Base-by-base conservation (phyloP, 1,139 yeast species). In the Kluyveromyces sp. region DNA sequence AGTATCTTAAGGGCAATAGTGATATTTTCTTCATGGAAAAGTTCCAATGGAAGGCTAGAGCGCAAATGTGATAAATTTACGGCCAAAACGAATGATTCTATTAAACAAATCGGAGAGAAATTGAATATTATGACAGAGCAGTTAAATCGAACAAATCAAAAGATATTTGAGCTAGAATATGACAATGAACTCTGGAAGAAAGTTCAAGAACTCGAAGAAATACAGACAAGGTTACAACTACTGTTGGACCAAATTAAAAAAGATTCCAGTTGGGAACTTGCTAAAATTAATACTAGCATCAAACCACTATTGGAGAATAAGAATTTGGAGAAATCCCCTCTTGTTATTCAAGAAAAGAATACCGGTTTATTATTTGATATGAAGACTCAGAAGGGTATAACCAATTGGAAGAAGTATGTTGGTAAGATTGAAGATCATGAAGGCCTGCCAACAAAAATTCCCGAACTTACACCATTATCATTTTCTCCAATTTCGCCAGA, bases 331-430 rank as follows among this genome's bases (percentile, higher is more conserved):
- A 34, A 29, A n/a, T 34, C 39, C 7, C 43, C 43, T 3, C n/a
- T 41, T 7, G 38, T 41, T n/a, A 32, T 48, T 31, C 31, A 35
- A 27, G 33, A 44, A 3, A 43, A 45, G n/a, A 43, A 46, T 4
- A 47, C 37, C 28, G 50, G 47, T 3, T 32, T 46, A 3, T 36
- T 50, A 26, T 54, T 54, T 41, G 57, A 54, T 37, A 34, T 54
- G 45, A 49, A 55, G 3, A 48, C 56, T 2, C 46, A 51, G 31
- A 43, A 50, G n/a, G 57, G 57, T 4, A 39, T 49, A 28, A 37
- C 33, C n/a, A 41, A 48, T 28, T 54, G 56, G 56, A 47, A 46
- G 32, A 32, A 37, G 6, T 47, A 50, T 34, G 38, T 52, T 3
- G 42, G 34, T 21, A 32, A 41, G n/a, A 45, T 25, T 27, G 34